A percentile compares a stretch with the other conserved stretches of the same genome.
These are phyloP conservation scores for Fusarium sp. DNA, from an alignment of 2,329 filamentous ascomycete genomes.

Conservation along the genomic window DNA sequence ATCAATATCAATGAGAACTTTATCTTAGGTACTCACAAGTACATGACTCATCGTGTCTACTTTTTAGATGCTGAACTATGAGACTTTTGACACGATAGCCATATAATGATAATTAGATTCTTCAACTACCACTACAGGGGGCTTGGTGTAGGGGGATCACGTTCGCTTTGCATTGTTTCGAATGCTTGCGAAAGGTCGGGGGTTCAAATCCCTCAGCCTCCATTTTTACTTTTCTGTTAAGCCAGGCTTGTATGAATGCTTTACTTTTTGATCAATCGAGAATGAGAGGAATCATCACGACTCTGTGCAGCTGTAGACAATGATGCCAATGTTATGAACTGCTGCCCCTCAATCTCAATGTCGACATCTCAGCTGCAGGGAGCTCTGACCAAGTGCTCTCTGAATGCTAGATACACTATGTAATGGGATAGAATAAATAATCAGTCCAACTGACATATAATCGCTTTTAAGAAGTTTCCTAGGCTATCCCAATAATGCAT, in stretches of 20 bases:
- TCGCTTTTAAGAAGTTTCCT: background rate
- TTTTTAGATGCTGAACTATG: too few relatives aligned
- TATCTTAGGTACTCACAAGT: too few relatives aligned
- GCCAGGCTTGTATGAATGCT: too few relatives aligned
- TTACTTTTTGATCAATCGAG: background rate
- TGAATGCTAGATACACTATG: too few relatives aligned
- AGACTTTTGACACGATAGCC: background rate
- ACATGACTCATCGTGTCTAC: too few relatives aligned
- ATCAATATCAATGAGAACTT: too few relatives aligned
- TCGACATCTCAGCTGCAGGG: background rate
- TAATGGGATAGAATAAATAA: background rate
- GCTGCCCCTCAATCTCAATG: background rate
- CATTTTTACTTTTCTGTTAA: slow-evolving; percentile 22
- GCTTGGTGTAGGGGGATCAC: slow-evolving; percentile 51
- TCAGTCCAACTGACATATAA: too few relatives aligned
- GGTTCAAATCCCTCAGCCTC: slow-evolving; percentile 52
- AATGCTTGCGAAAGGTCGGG: slow-evolving; percentile 47
- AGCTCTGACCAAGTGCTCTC: background rate
- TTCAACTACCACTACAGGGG: slow-evolving; percentile 4
- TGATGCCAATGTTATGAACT: background rate
- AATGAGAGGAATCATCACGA: too few relatives aligned
- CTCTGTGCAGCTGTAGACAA: background rate
- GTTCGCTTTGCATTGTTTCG: slow-evolving; percentile 46
- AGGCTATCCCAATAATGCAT: background rate
- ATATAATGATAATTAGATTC: rapidly evolving